Percentiles rank a stretch among this genome's conserved stretches.
Evolutionary conservation across 371 early-diverging fungal species (phyloP).

Genomic region (Rhizopus delemar): DNA sequence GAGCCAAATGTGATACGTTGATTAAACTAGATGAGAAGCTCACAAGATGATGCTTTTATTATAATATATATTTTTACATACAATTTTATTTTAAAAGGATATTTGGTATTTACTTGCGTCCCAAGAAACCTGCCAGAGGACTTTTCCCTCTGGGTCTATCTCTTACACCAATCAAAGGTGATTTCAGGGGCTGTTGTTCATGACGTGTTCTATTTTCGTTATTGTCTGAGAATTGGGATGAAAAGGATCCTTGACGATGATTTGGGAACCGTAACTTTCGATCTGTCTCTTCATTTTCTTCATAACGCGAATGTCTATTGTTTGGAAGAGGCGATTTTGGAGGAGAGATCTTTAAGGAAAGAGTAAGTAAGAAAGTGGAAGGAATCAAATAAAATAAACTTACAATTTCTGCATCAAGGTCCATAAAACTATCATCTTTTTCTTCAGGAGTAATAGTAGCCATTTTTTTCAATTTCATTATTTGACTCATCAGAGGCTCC

Average conservation of each 20-base stretch:
- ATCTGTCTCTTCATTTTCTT: constrained; percentile 6
- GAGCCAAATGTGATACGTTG: too few relatives aligned
- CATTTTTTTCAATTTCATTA: constrained; percentile 29
- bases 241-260: constrained; percentile 11
- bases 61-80: neutral
- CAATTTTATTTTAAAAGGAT: neutral
- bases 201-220: constrained; percentile 3
- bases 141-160: constrained; percentile 21
- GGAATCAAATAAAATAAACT: neutral
- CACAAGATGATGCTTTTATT: too few relatives aligned
- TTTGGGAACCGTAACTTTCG: constrained; percentile 14
- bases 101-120: constrained; percentile 12
- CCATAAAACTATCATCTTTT: constrained; percentile 2
- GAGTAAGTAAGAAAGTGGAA: neutral
- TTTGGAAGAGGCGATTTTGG: constrained; percentile 13
- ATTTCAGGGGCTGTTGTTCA: constrained; percentile 14
- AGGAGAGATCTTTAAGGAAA: neutral
- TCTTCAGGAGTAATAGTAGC: constrained; percentile 1
- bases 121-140: constrained; percentile 21
- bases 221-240: constrained; percentile 14
- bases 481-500: constrained; percentile 41
- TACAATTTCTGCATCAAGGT: constrained; percentile 4
- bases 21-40: too few relatives aligned
- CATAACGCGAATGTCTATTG: constrained; percentile 5
- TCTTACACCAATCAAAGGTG: constrained; percentile 22